Percentiles rank a stretch among this genome's conserved stretches.
Evolutionary conservation across 495 filamentous ascomycete genomes (phyloP).

Genomic region (Emericellopsis terricola): DNA sequence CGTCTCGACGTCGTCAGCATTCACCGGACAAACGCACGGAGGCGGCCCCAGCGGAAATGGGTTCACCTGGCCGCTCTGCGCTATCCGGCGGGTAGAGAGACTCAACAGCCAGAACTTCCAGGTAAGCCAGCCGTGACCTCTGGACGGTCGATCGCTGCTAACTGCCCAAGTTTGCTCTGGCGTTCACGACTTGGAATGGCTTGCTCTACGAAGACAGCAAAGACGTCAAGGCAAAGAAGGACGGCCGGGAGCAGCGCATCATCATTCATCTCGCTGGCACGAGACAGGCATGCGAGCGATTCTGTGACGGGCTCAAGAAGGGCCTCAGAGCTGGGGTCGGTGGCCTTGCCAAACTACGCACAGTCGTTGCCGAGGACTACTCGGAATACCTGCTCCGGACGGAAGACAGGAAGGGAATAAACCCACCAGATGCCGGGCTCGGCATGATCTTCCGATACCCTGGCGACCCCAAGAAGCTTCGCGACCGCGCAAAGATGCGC

Average conservation of each 20-base stretch:
- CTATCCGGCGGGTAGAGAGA: constrained; percentile 78
- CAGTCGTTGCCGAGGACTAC: constrained; percentile 67
- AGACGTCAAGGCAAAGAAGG: constrained; percentile 30
- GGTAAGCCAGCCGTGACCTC: constrained; percentile 12
- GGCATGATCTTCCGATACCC: constrained; percentile 91
- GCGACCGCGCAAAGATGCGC: constrained; percentile 93
- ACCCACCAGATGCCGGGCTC: constrained; percentile 74
- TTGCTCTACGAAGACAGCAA: constrained; percentile 30
- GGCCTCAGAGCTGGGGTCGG: constrained; percentile 70
- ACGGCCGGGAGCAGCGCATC: constrained; percentile 53
- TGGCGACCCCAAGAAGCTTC: constrained; percentile 84
- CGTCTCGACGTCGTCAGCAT: constrained; percentile 51
- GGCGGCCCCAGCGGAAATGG: constrained; percentile 90
- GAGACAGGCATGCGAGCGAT: constrained; percentile 76
- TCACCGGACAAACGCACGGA: constrained; percentile 77
- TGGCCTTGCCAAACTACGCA: constrained; percentile 65
- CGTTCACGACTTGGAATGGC: constrained; percentile 94
- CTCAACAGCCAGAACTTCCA: constrained; percentile 74
- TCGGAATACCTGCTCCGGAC: constrained; percentile 74
- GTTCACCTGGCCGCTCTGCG: constrained; percentile 87
- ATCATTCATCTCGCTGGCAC: constrained; percentile 81
- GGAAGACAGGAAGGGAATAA: constrained; percentile 35
- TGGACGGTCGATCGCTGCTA: constrained; percentile 2
- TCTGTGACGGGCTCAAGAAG: constrained; percentile 88
- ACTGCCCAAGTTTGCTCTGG: constrained; percentile 54